Evolutionary conservation across 805 yeast species (phyloP).

Genomic region (Hagleromyces aurorensis): DNA sequence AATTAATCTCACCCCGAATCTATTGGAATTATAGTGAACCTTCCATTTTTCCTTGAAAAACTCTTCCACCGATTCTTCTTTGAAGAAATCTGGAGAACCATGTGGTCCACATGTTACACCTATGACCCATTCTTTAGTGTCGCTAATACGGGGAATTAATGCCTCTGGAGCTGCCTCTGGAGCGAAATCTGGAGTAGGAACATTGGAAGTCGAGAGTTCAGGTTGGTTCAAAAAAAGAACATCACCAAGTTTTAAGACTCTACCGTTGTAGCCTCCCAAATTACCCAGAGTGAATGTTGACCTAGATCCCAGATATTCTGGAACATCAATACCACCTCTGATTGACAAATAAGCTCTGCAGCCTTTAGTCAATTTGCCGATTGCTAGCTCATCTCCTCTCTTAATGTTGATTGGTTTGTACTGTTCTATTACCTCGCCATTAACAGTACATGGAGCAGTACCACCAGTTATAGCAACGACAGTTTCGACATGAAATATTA

Average conservation of each 20-base stretch:
- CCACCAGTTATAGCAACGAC: slow-evolving; percentile 88
- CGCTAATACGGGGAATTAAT: slow-evolving; percentile 28
- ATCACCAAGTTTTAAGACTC: slow-evolving; percentile 87
- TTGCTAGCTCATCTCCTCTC: slow-evolving; percentile 67
- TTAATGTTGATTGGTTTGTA: slow-evolving; percentile 67
- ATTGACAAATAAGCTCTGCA: slow-evolving; percentile 87
- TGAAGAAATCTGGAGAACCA: slow-evolving; percentile 94
- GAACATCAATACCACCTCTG: slow-evolving; percentile 89
- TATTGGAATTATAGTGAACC: slow-evolving; percentile 92
- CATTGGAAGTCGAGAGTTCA: slow-evolving; percentile 51
- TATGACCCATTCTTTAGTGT: slow-evolving; percentile 55
- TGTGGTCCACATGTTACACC: slow-evolving; percentile 98
- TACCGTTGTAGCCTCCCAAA: slow-evolving; percentile 92
- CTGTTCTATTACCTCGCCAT: slow-evolving; percentile 48
- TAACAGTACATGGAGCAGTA: slow-evolving; percentile 53
- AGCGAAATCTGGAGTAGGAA: slow-evolving; percentile 64
- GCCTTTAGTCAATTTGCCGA: slow-evolving; percentile 77
- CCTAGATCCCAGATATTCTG: slow-evolving; percentile 91
- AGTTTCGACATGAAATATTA: slow-evolving; percentile 74
- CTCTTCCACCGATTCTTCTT: slow-evolving; percentile 59
- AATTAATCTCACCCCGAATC: slow-evolving; percentile 89
- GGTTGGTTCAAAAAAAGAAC: slow-evolving; percentile 83
- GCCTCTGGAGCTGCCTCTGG: slow-evolving; percentile 52
- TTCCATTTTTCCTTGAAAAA: slow-evolving; percentile 82
- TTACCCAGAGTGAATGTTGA: slow-evolving; percentile 91